phyloP scores from a whole-genome alignment of 2,329 filamentous ascomycete genomes.

The Diplodia mutila region DNA sequence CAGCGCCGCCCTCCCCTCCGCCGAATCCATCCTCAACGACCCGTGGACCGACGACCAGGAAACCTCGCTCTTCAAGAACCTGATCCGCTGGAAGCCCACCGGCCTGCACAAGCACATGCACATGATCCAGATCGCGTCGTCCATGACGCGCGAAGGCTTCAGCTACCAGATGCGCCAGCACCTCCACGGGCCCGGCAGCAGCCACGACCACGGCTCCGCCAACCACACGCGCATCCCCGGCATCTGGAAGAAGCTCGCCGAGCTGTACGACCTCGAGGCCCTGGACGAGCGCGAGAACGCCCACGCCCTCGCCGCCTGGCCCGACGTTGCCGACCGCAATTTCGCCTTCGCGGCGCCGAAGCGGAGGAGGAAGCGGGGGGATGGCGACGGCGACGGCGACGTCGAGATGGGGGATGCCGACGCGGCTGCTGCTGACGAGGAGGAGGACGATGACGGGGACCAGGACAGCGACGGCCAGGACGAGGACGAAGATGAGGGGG shows the following conservation, averaged over 20 bases:
- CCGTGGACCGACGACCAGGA: conserved; percentile 96
- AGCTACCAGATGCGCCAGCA: conserved; percentile 57
- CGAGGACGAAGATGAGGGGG: conserved; percentile 42
- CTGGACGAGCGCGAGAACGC: conserved; percentile 81
- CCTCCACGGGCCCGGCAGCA: not conserved
- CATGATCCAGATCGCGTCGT: conserved; percentile 82
- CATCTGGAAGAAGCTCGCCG: conserved; percentile 86
- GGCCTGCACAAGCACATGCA: conserved; percentile 95
- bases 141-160: conserved; percentile 77
- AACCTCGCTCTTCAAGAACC: conserved; percentile 86
- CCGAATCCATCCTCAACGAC: conserved; percentile 60
- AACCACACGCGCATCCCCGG: conserved; percentile 84
- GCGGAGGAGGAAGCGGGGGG: conserved; percentile 45
- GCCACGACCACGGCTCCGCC: not conserved
- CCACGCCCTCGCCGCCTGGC: conserved; percentile 59
- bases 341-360: conserved; percentile 30
- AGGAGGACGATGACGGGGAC: conserved; percentile 43
- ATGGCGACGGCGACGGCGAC: conserved; percentile 39
- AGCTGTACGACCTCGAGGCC: conserved; percentile 81
- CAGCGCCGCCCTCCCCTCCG: conserved; percentile 33
- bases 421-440: conserved; percentile 43
- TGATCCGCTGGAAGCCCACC: conserved; percentile 95
- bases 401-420: conserved; percentile 37
- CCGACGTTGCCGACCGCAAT: conserved; percentile 47
- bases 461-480: conserved; percentile 39